Percentiles rank a stretch among this genome's conserved stretches.
Conservation (phyloP, 108 stramenopile species). For the Cyclostephanos invisitatus region DNA sequence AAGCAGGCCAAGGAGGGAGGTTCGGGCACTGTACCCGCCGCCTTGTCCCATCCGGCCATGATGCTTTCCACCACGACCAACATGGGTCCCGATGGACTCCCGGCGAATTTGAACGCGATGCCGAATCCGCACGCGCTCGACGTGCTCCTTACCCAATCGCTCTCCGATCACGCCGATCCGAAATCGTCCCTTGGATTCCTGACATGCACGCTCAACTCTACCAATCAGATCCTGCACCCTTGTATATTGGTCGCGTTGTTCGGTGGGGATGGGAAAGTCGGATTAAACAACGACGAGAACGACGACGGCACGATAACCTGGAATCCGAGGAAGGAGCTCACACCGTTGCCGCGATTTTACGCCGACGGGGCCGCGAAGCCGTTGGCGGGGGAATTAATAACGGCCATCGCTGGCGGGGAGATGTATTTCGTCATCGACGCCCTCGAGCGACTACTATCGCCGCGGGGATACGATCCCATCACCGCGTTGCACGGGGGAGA, state of each 20-base stretch:
- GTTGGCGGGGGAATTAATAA: constrained; percentile 46
- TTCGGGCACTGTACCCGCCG: constrained; percentile 19
- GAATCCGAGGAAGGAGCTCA: constrained; percentile 39
- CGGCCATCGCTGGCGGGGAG: constrained; percentile 53
- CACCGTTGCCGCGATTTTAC: constrained; percentile 48
- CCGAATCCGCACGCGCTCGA: constrained; percentile 38
- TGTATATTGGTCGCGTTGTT: constrained; percentile 54
- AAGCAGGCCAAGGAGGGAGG: constrained; percentile 60
- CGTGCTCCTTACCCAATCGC: constrained; percentile 39
- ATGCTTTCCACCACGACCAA: not conserved
- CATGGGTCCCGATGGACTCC: not conserved
- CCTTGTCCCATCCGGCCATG: constrained; percentile 7
- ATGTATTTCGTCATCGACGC: constrained; percentile 59
- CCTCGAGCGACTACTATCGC: constrained; percentile 38
- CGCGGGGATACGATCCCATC: constrained; percentile 50
- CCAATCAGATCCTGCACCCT: constrained; percentile 56
- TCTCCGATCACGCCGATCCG: constrained; percentile 50
- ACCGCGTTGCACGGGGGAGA: constrained; percentile 54
- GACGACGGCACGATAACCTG: constrained; percentile 48
- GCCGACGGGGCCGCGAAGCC: constrained; percentile 53
- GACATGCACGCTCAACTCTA: constrained; percentile 51
- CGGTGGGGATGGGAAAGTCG: constrained; percentile 20
- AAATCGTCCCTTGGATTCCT: constrained; percentile 48
- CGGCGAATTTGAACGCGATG: not conserved
- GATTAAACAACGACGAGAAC: constrained; percentile 8